Base-by-base conservation (phyloP, 306 rosid genomes). In the Canavalia gladiata region DNA sequence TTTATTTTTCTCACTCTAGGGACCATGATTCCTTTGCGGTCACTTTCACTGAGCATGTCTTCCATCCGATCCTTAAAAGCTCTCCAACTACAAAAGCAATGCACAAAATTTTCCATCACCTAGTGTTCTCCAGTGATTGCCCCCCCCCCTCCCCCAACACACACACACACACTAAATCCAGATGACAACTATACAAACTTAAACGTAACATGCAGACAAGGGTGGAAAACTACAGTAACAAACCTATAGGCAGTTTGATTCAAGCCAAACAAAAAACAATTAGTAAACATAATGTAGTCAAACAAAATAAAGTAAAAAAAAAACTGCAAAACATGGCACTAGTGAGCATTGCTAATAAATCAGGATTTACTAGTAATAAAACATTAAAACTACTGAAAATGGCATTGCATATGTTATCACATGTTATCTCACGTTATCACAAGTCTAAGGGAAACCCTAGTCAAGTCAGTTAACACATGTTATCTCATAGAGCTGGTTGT, bases 1-100 rank as follows among this genome's bases (percentile, higher is more conserved):
- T 92, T 89, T 80, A 93, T 82, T 58, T 94, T 94, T 88, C 92
- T 89, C 58, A 92, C 94, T 87, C 99, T 87, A 2, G 97, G 99
- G 83, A 96, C 89, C 85, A 89, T 86, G 86, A 90, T 81, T 65
- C 98, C 99, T 84, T 96, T 96, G 64, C 97, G 94, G 71, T 93
- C 98, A 79, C 96, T 96, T 80, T 96, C 99, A 2, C 63, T 77
- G 74, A 93, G 91, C 98, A 96, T 90, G 66, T 81, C 86, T 80
- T 91, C 93, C 99, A 96, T 96, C 75, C 87, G 87, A 52, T 88
- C 86, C 92, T 90, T 92, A 87, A 96, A 94, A 83, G 68, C 87
- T 79, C 76, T 79, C 99, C 99, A 96, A 87, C 99, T 96, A 91
- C 75, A 86, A 84, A 78, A 82, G 41, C 78, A 74, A 81, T 46